Conservation (phyloP, 148 eudicot genomes). For the Beta vulgaris region DNA sequence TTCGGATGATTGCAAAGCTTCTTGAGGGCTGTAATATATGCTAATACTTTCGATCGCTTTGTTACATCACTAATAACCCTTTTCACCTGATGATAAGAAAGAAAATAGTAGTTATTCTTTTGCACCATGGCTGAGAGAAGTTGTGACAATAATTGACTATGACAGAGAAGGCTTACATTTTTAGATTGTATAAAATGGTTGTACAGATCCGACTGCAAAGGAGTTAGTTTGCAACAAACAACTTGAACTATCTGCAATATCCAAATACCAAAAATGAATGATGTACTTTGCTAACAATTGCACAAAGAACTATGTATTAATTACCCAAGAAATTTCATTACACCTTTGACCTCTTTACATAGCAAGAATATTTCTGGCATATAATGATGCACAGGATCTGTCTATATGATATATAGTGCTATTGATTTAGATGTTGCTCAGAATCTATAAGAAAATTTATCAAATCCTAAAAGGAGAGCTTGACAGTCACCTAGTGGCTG, state of each 20-base stretch:
- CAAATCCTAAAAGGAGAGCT: neutral
- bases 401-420: neutral
- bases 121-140: neutral
- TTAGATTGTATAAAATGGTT: conserved; percentile 87
- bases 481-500: neutral
- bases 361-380: neutral
- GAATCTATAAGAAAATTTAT: neutral
- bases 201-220: conserved; percentile 75
- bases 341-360: neutral
- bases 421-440: neutral
- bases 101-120: neutral
- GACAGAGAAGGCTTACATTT: conserved; percentile 56
- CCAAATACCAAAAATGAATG: neutral
- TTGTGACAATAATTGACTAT: neutral
- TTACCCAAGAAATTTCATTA: neutral
- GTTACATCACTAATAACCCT: conserved; percentile 68
- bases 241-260: conserved; percentile 90
- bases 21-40: conserved; percentile 94
- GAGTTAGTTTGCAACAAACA: conserved; percentile 93
- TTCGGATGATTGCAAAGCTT: conserved; percentile 99
- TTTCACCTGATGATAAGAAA: conserved; percentile 58
- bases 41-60: conserved; percentile 77
- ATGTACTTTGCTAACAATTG: neutral
- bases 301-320: neutral
- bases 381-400: neutral